Percentiles rank a stretch among this genome's conserved stretches.
Evolutionary conservation across 192 early-diverging fungal species (phyloP).

Genomic region (Coemansia sp.): DNA sequence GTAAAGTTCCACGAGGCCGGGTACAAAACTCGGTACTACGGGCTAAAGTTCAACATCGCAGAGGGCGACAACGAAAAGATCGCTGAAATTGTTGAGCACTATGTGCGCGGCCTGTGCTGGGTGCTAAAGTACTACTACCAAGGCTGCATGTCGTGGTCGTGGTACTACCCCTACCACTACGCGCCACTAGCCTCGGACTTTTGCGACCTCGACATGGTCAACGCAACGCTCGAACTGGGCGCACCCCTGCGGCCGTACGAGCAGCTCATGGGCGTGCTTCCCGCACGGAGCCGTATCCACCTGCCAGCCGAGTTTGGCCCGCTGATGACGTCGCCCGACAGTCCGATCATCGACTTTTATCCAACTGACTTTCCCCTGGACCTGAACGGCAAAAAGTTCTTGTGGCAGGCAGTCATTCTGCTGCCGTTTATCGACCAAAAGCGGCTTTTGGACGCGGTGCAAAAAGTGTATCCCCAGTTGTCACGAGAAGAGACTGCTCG

Average conservation of each 20-base stretch:
- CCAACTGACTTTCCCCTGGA: conserved; percentile 87
- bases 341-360: conserved; percentile 95
- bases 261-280: conserved; percentile 96
- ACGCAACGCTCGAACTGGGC: conserved; percentile 80
- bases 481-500: conserved; percentile 71
- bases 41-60: conserved; percentile 65
- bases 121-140: conserved; percentile 94
- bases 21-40: conserved; percentile 75
- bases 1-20: conserved; percentile 74
- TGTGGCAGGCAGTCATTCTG: conserved; percentile 92
- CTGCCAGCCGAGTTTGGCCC: conserved; percentile 64
- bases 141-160: conserved; percentile 92
- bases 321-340: conserved; percentile 80
- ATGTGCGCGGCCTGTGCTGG: conserved; percentile 96
- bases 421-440: conserved; percentile 93
- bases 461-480: conserved; percentile 63
- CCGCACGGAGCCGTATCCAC: conserved; percentile 64
- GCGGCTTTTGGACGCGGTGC: conserved; percentile 73
- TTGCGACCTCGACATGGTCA: conserved; percentile 67
- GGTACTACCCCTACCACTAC: conserved; percentile 99
- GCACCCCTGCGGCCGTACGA: conserved; percentile 88
- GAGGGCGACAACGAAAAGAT: conserved; percentile 57
- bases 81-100: conserved; percentile 66
- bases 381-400: conserved; percentile 92
- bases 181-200: conserved; percentile 87